Base-by-base conservation (phyloP, 1,284 basidiomycete genomes). In the Macrocybe sp. region DNA sequence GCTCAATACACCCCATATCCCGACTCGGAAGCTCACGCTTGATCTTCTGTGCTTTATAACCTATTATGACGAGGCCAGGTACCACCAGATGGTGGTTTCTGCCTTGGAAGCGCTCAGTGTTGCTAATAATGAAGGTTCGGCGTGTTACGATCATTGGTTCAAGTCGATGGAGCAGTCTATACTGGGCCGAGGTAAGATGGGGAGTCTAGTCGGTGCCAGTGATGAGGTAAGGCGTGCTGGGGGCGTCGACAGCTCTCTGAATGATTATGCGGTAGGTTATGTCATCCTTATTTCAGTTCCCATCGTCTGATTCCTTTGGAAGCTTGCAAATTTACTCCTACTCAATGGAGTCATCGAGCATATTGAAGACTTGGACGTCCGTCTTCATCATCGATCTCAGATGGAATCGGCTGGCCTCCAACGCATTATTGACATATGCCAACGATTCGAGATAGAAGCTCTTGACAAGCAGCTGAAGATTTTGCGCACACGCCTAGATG, bases 181-280 rank as follows among this genome's bases (percentile, higher is more conserved):
- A 9, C 79, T 83, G 40, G 93, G 94, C 1, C 73, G 93, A 50
- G 96, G 97, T 1, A 89, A 85, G 64, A 96, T 98, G 92, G 96
- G 96, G 2, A 96, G 89, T 61, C 68, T 90, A 42, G 96, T 99
- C 6, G 96, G 97, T 2, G 91, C 92, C 7, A 95, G 92, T 56
- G 90, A 95, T 33, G 92, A 97, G 53, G 79, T 96, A 50, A 83
- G 78, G 61, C 82, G 79, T 45, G 72, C 75, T 40, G 81, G 76
- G 39, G 83, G 81, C 42, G 72, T 76, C 37, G 83, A 87, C 52
- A 78, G 73, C 35, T 80, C 77, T 37, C 66, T 94, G 51, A 86
- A 87, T 54, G 92, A 95, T 49, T 95, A 92, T 58, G 85, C 87
- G 61, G 88, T 95, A 58, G 63, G 85, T 73, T 56, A 53, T 59